Evolutionary conservation across 106 monocot genomes (phyloP), one percentile per base, ranked within the genome.

Genomic region (Narthecium ossifragum): DNA sequence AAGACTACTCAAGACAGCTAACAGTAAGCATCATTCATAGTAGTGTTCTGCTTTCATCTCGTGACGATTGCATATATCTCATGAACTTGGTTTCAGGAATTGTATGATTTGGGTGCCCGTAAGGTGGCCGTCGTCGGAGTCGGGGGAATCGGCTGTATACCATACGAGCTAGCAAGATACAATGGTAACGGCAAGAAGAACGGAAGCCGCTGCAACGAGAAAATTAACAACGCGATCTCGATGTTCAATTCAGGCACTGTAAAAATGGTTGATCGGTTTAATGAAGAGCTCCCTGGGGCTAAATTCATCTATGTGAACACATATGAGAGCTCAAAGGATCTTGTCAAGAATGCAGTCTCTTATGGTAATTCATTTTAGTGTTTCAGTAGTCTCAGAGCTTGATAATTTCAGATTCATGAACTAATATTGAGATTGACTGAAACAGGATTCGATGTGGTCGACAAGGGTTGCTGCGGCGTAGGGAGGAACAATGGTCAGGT

Each of bases 401-500:
- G 36, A 36, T 36, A 36, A 36, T 36, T 36, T 36, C 10, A 6
- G 10, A 6, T 36, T 6, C 36, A 10, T 10, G 5, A 6, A 5
- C 36, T 10, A 25, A 27, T 4, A 23, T 26, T 50, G 23, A 4
- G n/a, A 25, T 34, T 31, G 5, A 18, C 29, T 34, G 20, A 29
- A 34, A 9, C 66, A 87, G 86, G 86, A 17, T 88, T 92, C 27
- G 30, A 30, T 4, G 87, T 76, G 23, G 25, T 78, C 26, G 85
- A 83, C 26, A 78, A 38, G 30, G 92, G 92, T 14, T 92, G 92
- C 46, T 92, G 92, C 49, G 92, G 92, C 1, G 92, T 92, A 0
- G 92, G 92, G 28, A 67, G 84, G 61, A 92, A 92, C 84, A 92
- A 92, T 24, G 92, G 87, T 22, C 92, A 92, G 70, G 76, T 87